phyloP scores from a whole-genome alignment of 371 early-diverging fungal species.

The Rhizopus microsporus region DNA sequence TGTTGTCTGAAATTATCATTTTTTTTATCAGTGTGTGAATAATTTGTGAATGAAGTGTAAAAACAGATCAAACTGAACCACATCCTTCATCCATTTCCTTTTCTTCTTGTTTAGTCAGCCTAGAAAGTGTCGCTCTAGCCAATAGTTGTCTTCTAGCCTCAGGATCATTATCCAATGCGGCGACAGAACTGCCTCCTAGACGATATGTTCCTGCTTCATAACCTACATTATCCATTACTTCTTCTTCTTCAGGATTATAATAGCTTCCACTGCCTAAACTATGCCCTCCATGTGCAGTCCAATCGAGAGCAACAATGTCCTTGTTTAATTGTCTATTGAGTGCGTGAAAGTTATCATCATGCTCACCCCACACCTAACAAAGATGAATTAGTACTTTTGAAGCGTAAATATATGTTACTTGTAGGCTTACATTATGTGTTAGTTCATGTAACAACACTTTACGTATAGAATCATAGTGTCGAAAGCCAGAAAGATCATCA shows the following conservation, averaged over 20 bases:
- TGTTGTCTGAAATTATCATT: too few species aligned
- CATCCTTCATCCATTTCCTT: constrained; percentile 56
- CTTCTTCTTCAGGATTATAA: constrained; percentile 42
- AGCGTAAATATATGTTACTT: neutral
- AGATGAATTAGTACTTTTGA: neutral
- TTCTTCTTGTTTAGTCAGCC: constrained; percentile 52
- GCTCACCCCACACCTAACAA: constrained; percentile 68
- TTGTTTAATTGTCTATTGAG: constrained; percentile 79
- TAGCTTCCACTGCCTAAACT: constrained; percentile 34
- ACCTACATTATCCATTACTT: constrained; percentile 11
- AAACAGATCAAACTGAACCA: constrained; percentile 25
- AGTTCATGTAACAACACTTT: constrained; percentile 89
- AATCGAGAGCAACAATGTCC: constrained; percentile 68
- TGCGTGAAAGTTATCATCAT: constrained; percentile 81
- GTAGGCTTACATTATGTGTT: constrained; percentile 67
- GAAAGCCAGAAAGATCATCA: constrained; percentile 85
- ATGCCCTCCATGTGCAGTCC: constrained; percentile 61
- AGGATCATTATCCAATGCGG: neutral
- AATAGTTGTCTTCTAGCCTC: constrained; percentile 33
- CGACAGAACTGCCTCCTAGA: constrained; percentile 28
- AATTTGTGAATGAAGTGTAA: too few species aligned
- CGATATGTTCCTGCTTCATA: constrained; percentile 41
- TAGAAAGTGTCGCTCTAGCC: constrained; percentile 40
- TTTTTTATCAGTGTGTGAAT: too few species aligned
- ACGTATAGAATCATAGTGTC: constrained; percentile 73